Percentiles rank a stretch among this genome's conserved stretches.
Conservation (phyloP, 2,329 filamentous ascomycete species). For the Periglandula ipomoeae region DNA sequence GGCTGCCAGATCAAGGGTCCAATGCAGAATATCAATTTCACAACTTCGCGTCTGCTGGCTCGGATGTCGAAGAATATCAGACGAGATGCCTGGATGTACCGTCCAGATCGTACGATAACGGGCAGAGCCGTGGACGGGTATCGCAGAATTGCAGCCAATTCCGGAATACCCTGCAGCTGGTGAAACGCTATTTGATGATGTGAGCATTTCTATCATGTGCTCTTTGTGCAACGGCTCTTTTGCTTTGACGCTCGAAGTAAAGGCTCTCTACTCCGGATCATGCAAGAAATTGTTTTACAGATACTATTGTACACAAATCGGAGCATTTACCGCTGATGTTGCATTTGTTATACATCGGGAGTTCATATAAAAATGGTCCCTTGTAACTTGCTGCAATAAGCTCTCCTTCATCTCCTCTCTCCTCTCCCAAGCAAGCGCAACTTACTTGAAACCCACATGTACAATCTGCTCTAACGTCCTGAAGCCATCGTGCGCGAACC, state of each 20-base stretch:
- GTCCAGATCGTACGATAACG: neutral
- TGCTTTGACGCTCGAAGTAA: neutral
- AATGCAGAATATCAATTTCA: too few relatives aligned
- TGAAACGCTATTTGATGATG: too few relatives aligned
- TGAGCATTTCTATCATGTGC: too few relatives aligned
- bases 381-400: too few relatives aligned
- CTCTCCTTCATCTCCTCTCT: neutral
- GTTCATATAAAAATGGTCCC: too few relatives aligned
- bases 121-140: neutral
- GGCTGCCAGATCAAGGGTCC: neutral
- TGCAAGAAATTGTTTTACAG: neutral
- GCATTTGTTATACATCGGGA: too few relatives aligned
- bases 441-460: constrained; percentile 3
- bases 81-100: neutral
- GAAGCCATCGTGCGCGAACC: constrained; percentile 51
- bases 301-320: neutral
- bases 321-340: neutral
- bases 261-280: neutral
- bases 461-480: constrained; percentile 48
- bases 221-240: too few relatives aligned
- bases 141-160: neutral
- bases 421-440: neutral
- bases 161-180: neutral
- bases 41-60: too few relatives aligned
- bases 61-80: too few relatives aligned